Evolutionary conservation across 768 basidiomycete species (phyloP).

Genomic region (Podaxis sp.): DNA sequence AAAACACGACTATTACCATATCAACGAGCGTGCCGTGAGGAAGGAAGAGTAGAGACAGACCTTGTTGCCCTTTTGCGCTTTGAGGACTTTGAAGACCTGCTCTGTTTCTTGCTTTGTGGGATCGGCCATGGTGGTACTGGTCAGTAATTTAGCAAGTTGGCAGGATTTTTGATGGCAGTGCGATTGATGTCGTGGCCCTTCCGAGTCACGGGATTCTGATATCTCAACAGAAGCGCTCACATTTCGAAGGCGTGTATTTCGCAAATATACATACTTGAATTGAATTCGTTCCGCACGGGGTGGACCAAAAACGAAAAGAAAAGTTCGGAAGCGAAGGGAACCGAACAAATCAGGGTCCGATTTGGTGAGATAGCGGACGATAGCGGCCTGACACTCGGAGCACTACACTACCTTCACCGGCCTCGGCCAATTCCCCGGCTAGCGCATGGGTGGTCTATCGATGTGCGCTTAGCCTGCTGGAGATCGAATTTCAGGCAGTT

Average conservation of each 20-base stretch:
- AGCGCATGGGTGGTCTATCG: no score
- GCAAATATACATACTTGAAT: not conserved
- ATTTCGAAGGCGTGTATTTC: no score
- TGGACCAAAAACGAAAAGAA: no score
- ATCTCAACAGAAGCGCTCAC: no score
- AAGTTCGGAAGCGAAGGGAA: no score
- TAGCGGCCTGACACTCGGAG: no score
- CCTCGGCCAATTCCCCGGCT: no score
- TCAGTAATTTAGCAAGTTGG: not conserved
- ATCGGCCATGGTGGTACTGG: constrained; percentile 53
- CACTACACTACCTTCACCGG: no score
- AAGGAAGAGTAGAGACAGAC: constrained; percentile 30
- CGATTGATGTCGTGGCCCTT: constrained; percentile 31
- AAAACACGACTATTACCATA: constrained; percentile 61
- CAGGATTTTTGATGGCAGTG: constrained; percentile 15
- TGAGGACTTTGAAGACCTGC: constrained; percentile 79
- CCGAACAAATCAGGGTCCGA: no score
- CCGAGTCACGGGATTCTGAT: not conserved
- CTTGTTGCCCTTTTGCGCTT: constrained; percentile 87
- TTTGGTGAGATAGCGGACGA: no score
- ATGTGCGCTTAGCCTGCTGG: no score
- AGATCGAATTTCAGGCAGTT: no score
- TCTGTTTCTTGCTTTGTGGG: constrained; percentile 87
- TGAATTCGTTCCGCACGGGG: not conserved
- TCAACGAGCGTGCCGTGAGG: constrained; percentile 1